A percentile compares a stretch with the other conserved stretches of the same genome.
These are phyloP conservation scores for Penicillium sp. DNA, from an alignment of 2,329 filamentous ascomycete species.

Conservation along the genomic window DNA sequence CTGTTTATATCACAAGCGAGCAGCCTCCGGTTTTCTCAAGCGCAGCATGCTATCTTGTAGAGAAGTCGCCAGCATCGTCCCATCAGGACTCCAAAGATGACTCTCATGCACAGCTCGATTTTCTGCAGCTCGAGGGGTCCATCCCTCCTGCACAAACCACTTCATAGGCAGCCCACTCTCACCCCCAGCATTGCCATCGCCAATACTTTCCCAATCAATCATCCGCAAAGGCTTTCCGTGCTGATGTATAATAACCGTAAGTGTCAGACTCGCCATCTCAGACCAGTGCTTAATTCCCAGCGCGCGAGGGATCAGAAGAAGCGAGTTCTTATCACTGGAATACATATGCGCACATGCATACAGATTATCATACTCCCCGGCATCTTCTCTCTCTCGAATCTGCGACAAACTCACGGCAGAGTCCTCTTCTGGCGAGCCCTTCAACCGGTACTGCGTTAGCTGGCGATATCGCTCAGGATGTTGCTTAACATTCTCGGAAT, in stretches of 20 bases:
- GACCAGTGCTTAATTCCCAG: constrained; percentile 43
- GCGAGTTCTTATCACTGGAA: constrained; percentile 56
- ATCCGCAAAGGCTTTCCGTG: constrained; percentile 43
- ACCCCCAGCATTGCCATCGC: background rate
- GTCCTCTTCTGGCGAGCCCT: constrained; percentile 42
- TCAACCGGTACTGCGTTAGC: constrained; percentile 48
- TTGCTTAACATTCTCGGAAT: constrained; percentile 24
- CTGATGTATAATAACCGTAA: constrained; percentile 51
- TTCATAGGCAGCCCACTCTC: constrained; percentile 30
- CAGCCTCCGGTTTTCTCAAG: constrained; percentile 19
- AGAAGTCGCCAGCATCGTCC: constrained; percentile 47
- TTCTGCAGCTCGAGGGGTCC: constrained; percentile 45
- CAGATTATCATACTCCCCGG: constrained; percentile 49
- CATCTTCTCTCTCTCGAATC: constrained; percentile 28
- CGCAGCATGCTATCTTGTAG: constrained; percentile 53
- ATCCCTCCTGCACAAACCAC: constrained; percentile 53
- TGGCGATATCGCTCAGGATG: constrained; percentile 41
- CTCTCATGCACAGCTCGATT: constrained; percentile 51
- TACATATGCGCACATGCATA: constrained; percentile 60
- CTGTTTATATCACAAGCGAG: constrained; percentile 22
- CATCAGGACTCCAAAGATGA: constrained; percentile 46
- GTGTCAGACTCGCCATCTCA: constrained; percentile 49
- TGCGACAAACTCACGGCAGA: constrained; percentile 9
- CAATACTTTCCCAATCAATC: constrained; percentile 35
- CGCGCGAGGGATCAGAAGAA: constrained; percentile 53